Base-by-base conservation (phyloP, 2,329 filamentous ascomycete species). In the Cryoendolithus antarcticus region DNA sequence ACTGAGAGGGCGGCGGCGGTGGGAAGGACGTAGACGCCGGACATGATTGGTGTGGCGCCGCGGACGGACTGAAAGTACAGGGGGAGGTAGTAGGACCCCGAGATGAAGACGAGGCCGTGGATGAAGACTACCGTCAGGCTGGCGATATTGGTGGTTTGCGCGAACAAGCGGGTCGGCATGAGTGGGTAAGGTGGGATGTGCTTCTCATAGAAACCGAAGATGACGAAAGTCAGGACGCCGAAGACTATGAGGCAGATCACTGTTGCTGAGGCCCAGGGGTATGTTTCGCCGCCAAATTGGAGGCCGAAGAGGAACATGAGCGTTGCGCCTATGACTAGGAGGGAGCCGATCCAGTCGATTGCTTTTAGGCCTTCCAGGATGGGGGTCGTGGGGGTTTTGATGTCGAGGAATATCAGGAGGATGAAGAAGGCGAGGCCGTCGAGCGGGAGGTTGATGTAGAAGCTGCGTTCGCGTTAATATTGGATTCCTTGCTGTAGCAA, bases 261-360 rank as follows among this genome's bases (percentile, higher is more conserved):
- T 1, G 74, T 79, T 2, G 81, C 69, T 0, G 82, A 88, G 38
- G 63, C 62, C 86, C 86, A 93, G 1, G 86, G 80, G 46, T 74
- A 75, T 13, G 70, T 69, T 37, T 86, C 73, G 35, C 85, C 86
- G 39, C 86, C 88, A 45, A 89, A 85, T 54, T 93, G 81, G 8
- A 94, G 73, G 1, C 86, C 88, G 32, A 94, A 75, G 3, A 94
- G 74, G 47, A 93, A 69, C 83, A 93, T 89, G 12, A 93, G 67
- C 0, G 83, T 88, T 12, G 80, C 84, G 32, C 81, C 82, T 15
- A 88, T 72, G 55, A 93, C 75, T 24, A 72, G 63, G 8, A 80
- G 39, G 1, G 72, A 75, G 1, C 82, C 82, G 4, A 73, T 49
- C 76, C 76, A 80, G 57, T 80, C 76, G 44, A 80, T 75, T 0